Evolutionary conservation across 768 basidiomycete species (phyloP).

Genomic region (Suillus decipiens): DNA sequence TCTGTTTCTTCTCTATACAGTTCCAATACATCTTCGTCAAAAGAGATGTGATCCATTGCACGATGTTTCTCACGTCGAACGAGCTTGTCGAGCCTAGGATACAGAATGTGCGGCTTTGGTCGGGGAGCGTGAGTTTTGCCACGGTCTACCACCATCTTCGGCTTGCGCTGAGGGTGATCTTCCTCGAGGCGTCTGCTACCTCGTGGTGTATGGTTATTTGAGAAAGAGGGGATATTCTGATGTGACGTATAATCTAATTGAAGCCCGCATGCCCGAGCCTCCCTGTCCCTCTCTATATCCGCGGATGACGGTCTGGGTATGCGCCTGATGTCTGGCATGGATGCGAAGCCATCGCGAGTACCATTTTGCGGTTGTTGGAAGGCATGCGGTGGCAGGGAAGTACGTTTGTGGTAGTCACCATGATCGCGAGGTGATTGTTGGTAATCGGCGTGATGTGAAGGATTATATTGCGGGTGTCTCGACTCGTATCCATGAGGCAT

Average conservation of each 20-base stretch:
- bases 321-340: slow-evolving; percentile 25
- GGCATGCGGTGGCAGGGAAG: slow-evolving; percentile 18
- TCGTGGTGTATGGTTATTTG: background rate
- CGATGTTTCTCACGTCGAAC: slow-evolving; percentile 21
- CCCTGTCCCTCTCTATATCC: slow-evolving; percentile 31
- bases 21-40: slow-evolving; percentile 23
- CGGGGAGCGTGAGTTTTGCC: slow-evolving; percentile 21
- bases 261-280: slow-evolving; percentile 28
- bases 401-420: slow-evolving; percentile 15
- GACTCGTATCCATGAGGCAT: slow-evolving; percentile 22
- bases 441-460: slow-evolving; percentile 8
- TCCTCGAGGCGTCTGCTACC: slow-evolving; percentile 3
- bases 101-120: slow-evolving; percentile 21
- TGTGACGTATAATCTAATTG: slow-evolving; percentile 10
- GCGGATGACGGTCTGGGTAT: slow-evolving; percentile 22
- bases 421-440: slow-evolving; percentile 18
- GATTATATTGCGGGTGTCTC: slow-evolving; percentile 18
- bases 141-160: slow-evolving; percentile 8
- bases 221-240: slow-evolving; percentile 6
- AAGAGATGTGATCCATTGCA: slow-evolving; percentile 29
- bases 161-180: slow-evolving; percentile 4
- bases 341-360: slow-evolving; percentile 17
- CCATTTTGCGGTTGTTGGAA: slow-evolving; percentile 15
- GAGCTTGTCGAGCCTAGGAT: slow-evolving; percentile 29
- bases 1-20: slow-evolving; percentile 22